Evolutionary conservation across 352 stramenopile species (phyloP).

Genomic region (Phytopythium vexans): DNA sequence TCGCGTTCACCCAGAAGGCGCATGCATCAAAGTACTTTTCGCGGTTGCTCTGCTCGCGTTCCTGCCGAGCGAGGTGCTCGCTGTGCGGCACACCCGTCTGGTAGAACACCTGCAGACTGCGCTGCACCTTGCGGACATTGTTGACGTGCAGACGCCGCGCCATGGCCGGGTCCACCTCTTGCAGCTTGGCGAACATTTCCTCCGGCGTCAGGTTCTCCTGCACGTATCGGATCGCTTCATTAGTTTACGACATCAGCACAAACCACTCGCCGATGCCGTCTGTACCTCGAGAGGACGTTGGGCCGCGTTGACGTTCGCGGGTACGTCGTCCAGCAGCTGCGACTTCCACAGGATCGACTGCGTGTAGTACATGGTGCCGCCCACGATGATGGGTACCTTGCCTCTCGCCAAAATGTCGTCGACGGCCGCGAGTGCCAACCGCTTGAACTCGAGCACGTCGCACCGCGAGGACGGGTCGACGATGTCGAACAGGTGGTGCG

Average conservation of each 20-base stretch:
- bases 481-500: slow-evolving; percentile 88
- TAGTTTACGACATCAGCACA: neutral
- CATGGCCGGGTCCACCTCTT: slow-evolving; percentile 80
- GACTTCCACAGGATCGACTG: slow-evolving; percentile 88
- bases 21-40: slow-evolving; percentile 78
- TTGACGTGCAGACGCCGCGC: slow-evolving; percentile 79
- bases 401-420: slow-evolving; percentile 82
- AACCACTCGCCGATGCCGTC: too few species aligned
- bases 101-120: slow-evolving; percentile 82
- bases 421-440: slow-evolving; percentile 65
- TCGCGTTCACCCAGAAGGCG: slow-evolving; percentile 84
- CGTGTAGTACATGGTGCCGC: slow-evolving; percentile 92
- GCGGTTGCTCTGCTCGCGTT: slow-evolving; percentile 33
- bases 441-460: slow-evolving; percentile 85
- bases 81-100: slow-evolving; percentile 78
- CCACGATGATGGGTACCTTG: slow-evolving; percentile 90
- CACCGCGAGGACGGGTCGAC: slow-evolving; percentile 71
- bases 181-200: slow-evolving; percentile 55
- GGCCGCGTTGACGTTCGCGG: slow-evolving; percentile 7
- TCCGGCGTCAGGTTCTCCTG: slow-evolving; percentile 39
- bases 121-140: slow-evolving; percentile 84
- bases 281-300: neutral
- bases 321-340: slow-evolving; percentile 78
- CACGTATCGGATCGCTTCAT: neutral
- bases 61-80: slow-evolving; percentile 57